These are phyloP conservation scores for Alternaria triticimaculans DNA, from an alignment of 2,329 filamentous ascomycete species.

Conservation along the genomic window DNA sequence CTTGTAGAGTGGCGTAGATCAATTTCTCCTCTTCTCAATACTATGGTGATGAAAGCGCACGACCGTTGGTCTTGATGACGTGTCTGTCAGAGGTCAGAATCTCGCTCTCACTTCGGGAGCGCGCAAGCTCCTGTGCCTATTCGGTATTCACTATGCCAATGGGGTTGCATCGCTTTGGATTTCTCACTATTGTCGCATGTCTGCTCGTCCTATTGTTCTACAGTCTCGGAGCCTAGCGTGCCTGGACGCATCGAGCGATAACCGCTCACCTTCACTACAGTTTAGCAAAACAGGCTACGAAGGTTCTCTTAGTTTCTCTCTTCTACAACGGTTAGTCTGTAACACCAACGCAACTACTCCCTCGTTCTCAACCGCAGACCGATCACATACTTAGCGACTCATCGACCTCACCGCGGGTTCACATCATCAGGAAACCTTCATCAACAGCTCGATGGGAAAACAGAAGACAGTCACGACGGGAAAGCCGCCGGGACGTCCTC, in stretches of 20 bases:
- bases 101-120: neutral
- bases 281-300: neutral
- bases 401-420: neutral
- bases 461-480: neutral
- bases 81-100: neutral
- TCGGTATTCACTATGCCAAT: neutral
- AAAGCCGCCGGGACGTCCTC: neutral
- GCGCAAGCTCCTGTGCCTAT: neutral
- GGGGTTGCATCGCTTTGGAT: neutral
- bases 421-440: too few relatives aligned
- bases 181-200: neutral
- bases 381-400: neutral
- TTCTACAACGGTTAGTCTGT: neutral
- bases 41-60: neutral
- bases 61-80: neutral
- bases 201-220: neutral
- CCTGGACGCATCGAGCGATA: neutral
- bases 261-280: neutral
- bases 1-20: neutral
- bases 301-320: neutral
- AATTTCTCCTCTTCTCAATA: neutral
- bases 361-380: neutral
- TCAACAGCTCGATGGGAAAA: neutral
- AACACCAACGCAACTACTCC: neutral
- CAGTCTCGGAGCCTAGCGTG: neutral